Evolutionary conservation across 1,284 basidiomycete genomes (phyloP), one percentile per base, ranked within the genome.

Genomic region (Volvariella surrecta): DNA sequence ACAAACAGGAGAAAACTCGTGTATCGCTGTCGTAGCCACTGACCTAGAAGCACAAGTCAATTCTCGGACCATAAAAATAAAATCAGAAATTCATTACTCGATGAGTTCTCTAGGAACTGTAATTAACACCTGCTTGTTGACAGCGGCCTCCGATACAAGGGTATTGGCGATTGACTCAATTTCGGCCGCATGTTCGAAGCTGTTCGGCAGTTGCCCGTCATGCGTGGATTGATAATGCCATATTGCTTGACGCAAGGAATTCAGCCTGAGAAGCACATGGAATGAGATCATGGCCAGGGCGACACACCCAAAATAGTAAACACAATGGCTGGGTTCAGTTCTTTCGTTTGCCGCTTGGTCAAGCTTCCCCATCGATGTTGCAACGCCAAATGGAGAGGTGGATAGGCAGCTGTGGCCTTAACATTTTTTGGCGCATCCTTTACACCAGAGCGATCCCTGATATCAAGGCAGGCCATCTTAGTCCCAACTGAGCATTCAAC

Each of bases 1-100:
- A 58, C 92, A 85, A 3, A 93, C 80, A 1, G 93, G 88, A 2
- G 89, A 81, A 67, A 95, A 88, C 58, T 95, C 87, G 58, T 86
- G 79, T n/a, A 68, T 64, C 11, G 90, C 83, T n/a, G 85, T 83
- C 13, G 67, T 70, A 9, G 81, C 68, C 38, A 87, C 52, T 35
- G 77, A 67, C 45, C 85, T 86, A 37, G 15, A 3, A 10, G 50
- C 17, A 37, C 42, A 43, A 15, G 20, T 32, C 32, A 28, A 32
- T 43, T 45, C 40, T 54, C 39, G 51, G 38, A 43, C 30, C 42
- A 42, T 37, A 21, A 22, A 19, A 10, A 32, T 31, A 37, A 45
- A 47, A 43, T 35, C 24, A 45, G 15, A 34, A 38, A 42, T 9
- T 21, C 64, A 76, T 45, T 57, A 89, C 76, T 76, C 67, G 21